phyloP scores from a whole-genome alignment of 768 basidiomycete genomes.

The Piloderma croceum region DNA sequence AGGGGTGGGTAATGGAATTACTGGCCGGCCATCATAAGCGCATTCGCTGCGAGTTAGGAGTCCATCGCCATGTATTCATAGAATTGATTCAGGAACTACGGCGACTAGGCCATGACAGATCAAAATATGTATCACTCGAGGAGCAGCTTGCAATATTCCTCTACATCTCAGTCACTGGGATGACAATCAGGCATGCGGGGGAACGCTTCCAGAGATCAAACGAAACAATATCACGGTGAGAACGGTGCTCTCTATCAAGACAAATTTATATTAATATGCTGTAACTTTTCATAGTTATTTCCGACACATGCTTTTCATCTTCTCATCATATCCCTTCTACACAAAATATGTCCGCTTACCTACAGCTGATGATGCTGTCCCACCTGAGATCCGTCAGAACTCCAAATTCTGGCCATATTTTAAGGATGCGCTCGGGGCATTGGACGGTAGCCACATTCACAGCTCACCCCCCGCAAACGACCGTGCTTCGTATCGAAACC shows the following conservation, averaged over 20 bases:
- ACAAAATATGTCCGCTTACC: conserved; percentile 15
- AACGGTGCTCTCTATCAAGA: conserved; percentile 1
- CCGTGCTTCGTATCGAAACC: conserved; percentile 8
- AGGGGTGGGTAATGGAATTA: no score
- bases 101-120: no score
- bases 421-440: conserved; percentile 16
- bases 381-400: conserved; percentile 13
- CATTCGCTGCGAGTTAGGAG: no score
- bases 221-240: conserved; percentile 16
- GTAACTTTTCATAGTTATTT: conserved; percentile 24
- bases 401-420: conserved; percentile 23
- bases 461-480: conserved; percentile 11
- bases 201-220: no score
- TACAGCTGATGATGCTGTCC: conserved; percentile 3
- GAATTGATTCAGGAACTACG: no score
- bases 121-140: no score
- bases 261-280: no score
- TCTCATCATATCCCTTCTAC: conserved; percentile 27
- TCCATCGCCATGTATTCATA: no score
- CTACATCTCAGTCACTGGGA: no score
- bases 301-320: conserved; percentile 16
- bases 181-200: no score
- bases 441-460: conserved; percentile 23
- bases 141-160: no score
- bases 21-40: no score